Conservation (phyloP, 495 filamentous ascomycete genomes). For the Tuber indicum region DNA sequence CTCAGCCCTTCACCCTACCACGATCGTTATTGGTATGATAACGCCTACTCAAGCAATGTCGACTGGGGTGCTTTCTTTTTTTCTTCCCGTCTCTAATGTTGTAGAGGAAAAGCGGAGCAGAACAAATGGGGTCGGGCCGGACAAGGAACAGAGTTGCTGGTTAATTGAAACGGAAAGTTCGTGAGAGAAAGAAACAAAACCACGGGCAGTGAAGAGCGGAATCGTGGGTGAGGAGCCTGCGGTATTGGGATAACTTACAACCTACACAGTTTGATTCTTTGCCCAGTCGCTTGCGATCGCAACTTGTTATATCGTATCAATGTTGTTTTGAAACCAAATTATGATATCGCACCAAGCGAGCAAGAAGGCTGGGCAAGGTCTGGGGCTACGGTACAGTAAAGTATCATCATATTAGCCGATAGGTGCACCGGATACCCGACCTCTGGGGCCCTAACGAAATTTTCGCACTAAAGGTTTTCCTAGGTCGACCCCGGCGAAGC, state of each 20-base stretch:
- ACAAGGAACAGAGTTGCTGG: neutral
- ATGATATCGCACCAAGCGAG: neutral
- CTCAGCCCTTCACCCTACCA: neutral
- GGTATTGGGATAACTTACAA: neutral
- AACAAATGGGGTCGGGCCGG: neutral
- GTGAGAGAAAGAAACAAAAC: neutral
- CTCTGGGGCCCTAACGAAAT: neutral
- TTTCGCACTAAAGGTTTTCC: neutral
- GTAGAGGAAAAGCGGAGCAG: too few relatives aligned
- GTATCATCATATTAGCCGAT: neutral
- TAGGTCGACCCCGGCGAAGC: neutral
- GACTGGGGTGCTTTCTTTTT: neutral
- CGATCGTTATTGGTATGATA: conserved; percentile 5
- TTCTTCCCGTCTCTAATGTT: too few relatives aligned
- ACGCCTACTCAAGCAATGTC: neutral
- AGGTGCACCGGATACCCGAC: neutral
- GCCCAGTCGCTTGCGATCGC: neutral
- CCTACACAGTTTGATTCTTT: neutral
- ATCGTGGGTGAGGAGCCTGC: neutral
- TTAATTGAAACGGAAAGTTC: neutral
- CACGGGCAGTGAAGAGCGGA: neutral
- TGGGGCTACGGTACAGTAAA: neutral
- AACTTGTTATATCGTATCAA: neutral
- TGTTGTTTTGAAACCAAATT: neutral
- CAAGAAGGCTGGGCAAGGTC: neutral